Percentiles rank a stretch among this genome's conserved stretches.
Evolutionary conservation across 163 green algal species (phyloP).

Genomic region (Coccomyxa subellipsoidea): DNA sequence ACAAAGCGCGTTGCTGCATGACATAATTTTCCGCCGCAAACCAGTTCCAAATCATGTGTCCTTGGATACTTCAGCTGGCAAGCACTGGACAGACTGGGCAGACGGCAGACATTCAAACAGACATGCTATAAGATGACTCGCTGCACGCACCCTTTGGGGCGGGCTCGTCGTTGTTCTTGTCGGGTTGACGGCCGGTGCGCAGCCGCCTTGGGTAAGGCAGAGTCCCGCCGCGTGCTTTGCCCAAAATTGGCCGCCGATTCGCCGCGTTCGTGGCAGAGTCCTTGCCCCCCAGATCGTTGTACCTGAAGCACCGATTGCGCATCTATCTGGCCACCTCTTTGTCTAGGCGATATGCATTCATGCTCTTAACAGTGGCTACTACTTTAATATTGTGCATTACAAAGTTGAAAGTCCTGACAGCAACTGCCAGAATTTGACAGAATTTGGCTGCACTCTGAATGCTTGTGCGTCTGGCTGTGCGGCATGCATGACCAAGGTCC

Average conservation of each 20-base stretch:
- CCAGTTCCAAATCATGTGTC: no score
- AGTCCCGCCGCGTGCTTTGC: not conserved
- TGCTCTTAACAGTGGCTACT: not conserved
- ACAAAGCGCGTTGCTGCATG: no score
- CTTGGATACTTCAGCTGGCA: no score
- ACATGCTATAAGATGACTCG: no score
- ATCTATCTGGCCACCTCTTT: not conserved
- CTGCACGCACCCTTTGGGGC: no score
- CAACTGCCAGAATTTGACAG: not conserved
- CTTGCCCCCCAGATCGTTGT: slow-evolving; percentile 4
- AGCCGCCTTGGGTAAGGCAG: not conserved
- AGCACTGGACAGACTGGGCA: no score
- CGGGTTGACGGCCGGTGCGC: not conserved
- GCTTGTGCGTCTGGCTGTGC: no score
- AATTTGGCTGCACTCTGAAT: not conserved
- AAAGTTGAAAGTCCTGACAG: not conserved
- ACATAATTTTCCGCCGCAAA: no score
- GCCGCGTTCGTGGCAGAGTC: not conserved
- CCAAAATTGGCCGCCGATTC: not conserved
- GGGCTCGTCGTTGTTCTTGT: not conserved
- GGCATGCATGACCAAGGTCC: no score
- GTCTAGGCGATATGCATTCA: not conserved
- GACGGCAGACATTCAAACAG: no score
- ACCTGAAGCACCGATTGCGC: no score
- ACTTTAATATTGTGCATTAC: not conserved